Conservation (phyloP, 1,284 basidiomycete species). For the Paramarasmius palmivorus region DNA sequence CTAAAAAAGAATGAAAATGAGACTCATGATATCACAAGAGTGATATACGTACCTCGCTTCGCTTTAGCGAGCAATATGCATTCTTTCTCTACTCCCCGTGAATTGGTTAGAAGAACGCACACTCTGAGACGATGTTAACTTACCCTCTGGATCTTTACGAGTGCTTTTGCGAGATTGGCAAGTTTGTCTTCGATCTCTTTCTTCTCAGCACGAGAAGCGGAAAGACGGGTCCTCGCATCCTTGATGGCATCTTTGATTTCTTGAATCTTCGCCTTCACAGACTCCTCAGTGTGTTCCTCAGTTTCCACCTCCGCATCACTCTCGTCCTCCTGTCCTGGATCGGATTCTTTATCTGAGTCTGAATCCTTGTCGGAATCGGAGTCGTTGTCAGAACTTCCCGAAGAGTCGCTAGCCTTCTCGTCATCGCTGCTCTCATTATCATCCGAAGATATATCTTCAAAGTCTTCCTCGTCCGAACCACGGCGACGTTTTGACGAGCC, state of each 20-base stretch:
- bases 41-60: slow-evolving; percentile 57
- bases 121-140: neutral
- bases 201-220: slow-evolving; percentile 38
- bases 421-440: slow-evolving; percentile 24
- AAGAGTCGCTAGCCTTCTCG: slow-evolving; percentile 23
- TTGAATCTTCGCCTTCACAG: slow-evolving; percentile 43
- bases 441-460: slow-evolving; percentile 26
- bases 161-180: slow-evolving; percentile 45
- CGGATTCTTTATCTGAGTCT: slow-evolving; percentile 20
- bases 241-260: slow-evolving; percentile 43
- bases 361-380: slow-evolving; percentile 24
- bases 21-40: too few relatives aligned
- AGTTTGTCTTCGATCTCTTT: slow-evolving; percentile 50
- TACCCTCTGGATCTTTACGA: slow-evolving; percentile 43
- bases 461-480: slow-evolving; percentile 24
- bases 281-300: slow-evolving; percentile 47
- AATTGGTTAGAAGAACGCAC: neutral
- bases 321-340: slow-evolving; percentile 24
- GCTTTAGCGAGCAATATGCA: slow-evolving; percentile 57
- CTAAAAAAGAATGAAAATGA: slow-evolving; percentile 27
- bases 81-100: slow-evolving; percentile 52
- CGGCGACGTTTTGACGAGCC: slow-evolving; percentile 47
- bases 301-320: slow-evolving; percentile 25
- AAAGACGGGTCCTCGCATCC: slow-evolving; percentile 35
- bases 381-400: slow-evolving; percentile 23